These are phyloP conservation scores for Aurinia saxatilis DNA, from an alignment of 345 rosid genomes.

Conservation along the genomic window DNA sequence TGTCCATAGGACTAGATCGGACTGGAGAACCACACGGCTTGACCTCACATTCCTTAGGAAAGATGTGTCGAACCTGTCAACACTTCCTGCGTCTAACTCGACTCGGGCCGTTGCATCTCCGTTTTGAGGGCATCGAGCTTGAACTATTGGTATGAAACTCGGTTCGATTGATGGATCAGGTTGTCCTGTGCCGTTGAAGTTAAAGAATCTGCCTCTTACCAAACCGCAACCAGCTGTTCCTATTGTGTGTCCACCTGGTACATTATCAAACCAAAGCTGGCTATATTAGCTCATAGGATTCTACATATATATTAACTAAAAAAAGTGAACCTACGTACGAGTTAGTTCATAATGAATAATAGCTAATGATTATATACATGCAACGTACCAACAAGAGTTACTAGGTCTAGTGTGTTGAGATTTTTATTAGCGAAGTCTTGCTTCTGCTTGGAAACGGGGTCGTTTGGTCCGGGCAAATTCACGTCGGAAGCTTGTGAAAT, in stretches of 20 bases:
- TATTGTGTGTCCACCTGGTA: constrained; percentile 43
- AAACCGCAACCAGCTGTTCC: constrained; percentile 41
- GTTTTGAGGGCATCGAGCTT: constrained; percentile 20
- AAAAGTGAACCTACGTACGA: too few species aligned
- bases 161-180: constrained; percentile 30
- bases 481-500: constrained; percentile 29
- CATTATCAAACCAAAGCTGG: not conserved
- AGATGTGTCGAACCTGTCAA: constrained; percentile 28
- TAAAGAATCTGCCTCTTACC: constrained; percentile 28
- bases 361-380: not conserved
- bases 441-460: constrained; percentile 29
- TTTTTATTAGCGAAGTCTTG: constrained; percentile 28
- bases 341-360: too few species aligned
- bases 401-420: constrained; percentile 40
- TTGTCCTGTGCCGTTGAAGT: constrained; percentile 29
- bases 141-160: constrained; percentile 15
- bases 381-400: constrained; percentile 40
- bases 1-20: constrained; percentile 32
- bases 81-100: constrained; percentile 34
- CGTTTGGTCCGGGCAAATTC: constrained; percentile 30
- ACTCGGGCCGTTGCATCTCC: constrained; percentile 28
- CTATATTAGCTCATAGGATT: not conserved
- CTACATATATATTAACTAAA: too few species aligned
- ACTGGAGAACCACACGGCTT: constrained; percentile 33
- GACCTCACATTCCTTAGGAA: constrained; percentile 36